Evolutionary conservation across 2,329 filamentous ascomycete species (phyloP).

Genomic region (Neoarthrinium moseri): DNA sequence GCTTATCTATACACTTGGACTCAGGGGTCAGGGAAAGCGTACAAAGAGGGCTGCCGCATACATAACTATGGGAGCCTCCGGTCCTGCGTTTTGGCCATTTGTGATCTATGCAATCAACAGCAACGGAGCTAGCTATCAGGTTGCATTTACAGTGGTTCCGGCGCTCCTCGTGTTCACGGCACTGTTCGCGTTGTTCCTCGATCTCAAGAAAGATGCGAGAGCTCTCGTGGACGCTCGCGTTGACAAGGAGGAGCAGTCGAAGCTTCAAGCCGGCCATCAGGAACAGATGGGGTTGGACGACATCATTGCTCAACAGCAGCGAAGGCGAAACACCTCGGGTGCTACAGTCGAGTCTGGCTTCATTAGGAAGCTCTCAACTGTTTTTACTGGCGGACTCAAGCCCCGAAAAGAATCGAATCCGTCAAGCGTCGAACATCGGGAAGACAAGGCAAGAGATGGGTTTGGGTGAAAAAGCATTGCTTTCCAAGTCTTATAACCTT

Average conservation of each 20-base stretch:
- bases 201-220: constrained; percentile 44
- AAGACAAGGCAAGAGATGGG: constrained; percentile 15
- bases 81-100: constrained; percentile 73
- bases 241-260: constrained; percentile 28
- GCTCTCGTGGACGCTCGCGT: constrained; percentile 40
- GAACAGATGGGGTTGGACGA: constrained; percentile 42
- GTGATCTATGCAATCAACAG: constrained; percentile 68
- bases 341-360: constrained; percentile 19
- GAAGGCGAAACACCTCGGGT: constrained; percentile 19
- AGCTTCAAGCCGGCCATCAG: constrained; percentile 34
- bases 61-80: constrained; percentile 73
- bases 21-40: constrained; percentile 76
- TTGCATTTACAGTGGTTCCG: constrained; percentile 64
- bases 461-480: background rate
- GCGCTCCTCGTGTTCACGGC: constrained; percentile 45
- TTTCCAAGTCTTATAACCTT: too few relatives aligned
- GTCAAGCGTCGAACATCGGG: constrained; percentile 19
- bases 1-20: constrained; percentile 74
- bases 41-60: constrained; percentile 77
- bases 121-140: constrained; percentile 57
- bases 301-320: constrained; percentile 33
- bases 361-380: constrained; percentile 22
- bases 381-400: constrained; percentile 15
- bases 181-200: constrained; percentile 49
- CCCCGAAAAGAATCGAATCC: constrained; percentile 18